Evolutionary conservation across 805 yeast genomes (phyloP), one percentile per base, ranked within the genome.

Genomic region (Myxozyma sirexii): DNA sequence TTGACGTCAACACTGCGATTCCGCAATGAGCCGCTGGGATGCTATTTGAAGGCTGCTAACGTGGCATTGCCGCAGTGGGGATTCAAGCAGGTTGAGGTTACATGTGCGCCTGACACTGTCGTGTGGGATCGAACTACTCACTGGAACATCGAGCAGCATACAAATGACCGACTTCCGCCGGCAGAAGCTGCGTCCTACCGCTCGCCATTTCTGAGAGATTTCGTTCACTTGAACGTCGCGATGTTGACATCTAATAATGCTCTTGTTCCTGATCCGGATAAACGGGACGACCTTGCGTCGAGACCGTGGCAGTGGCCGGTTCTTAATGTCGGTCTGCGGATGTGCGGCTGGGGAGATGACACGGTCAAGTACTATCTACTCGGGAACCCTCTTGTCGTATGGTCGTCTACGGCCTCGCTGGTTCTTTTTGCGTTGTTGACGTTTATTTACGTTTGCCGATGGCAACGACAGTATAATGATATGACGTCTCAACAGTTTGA

Each of bases 61-160:
- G 76, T 78, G 66, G 72, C 83, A 24, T 85, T 92, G 71, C 99
- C 99, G 19, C 85, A 84, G 17, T 94, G 99, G 99, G 99, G 99
- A 21, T 94, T 93, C 82, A 84, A 90, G 72, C 99, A 94, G 79
- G 96, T 97, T 64, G 99, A 94, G 77, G 93, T 94, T 65, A 86
- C 85, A 1, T 94, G 99, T 76, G 70, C 73, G 56, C 72, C 73
- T 27, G 64, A 67, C 50, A 76, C 84, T 69, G 74, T 82, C 27
- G 64, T 73, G 10, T 77, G 77, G 55, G 90, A 87, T 72, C 83
- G 84, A 69, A 77, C 81, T 56, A 84, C 91, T 7, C 84, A 88
- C 87, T 88, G 96, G 96, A 88, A 88, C 73, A 72, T 88, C 57
- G 96, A 88, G 72, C 81, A 81, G 66, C 90, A 87, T 73, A 75